Conservation (phyloP, 495 filamentous ascomycete genomes). For the Tuber melanosporum region DNA sequence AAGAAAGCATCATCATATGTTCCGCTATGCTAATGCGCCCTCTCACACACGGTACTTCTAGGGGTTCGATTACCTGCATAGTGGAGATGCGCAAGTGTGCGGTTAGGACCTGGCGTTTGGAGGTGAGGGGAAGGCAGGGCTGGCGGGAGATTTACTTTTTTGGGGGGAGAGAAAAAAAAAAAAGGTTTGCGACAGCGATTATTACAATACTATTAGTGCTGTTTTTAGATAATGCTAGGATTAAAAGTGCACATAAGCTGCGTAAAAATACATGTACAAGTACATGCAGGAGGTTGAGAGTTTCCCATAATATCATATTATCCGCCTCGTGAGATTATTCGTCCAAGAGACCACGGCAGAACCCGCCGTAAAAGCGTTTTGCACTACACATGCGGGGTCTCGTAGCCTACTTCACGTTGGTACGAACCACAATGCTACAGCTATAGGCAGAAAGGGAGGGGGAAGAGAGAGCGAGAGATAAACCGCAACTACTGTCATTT, state of each 20-base stretch:
- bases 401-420: slow-evolving; percentile 1
- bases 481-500: slow-evolving; percentile 15
- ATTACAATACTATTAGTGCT: background rate
- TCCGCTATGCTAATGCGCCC: background rate
- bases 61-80: background rate
- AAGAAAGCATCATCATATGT: background rate
- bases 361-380: background rate
- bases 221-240: background rate
- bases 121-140: background rate
- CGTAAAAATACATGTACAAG: background rate
- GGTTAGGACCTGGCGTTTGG: background rate
- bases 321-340: background rate
- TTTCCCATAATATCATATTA: background rate
- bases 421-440: slow-evolving; percentile 5
- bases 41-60: slow-evolving; percentile 1
- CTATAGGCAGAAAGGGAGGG: background rate
- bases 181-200: background rate
- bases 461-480: background rate
- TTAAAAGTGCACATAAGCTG: background rate
- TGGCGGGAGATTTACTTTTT: background rate
- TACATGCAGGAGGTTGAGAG: background rate
- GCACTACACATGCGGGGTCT: background rate
- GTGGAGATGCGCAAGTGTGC: background rate
- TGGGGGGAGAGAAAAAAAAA: background rate
- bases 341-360: background rate